A percentile compares a stretch with the other conserved stretches of the same genome.
Conservation (phyloP, 305 asterid genomes). For the Rubia balearica region DNA sequence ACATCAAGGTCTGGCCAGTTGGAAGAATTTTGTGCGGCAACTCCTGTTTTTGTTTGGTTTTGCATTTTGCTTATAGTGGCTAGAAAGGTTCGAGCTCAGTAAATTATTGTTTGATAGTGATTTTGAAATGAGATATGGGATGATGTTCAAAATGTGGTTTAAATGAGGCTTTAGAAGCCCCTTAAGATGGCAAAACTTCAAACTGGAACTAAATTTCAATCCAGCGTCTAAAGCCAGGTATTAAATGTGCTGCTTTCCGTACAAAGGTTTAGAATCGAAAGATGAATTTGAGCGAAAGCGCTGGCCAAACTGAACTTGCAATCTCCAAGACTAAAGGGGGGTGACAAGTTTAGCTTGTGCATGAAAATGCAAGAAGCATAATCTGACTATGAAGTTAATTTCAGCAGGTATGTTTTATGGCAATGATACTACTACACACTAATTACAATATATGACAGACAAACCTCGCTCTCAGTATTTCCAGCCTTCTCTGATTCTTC, state of each 20-base stretch:
- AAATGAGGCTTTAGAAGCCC: not conserved
- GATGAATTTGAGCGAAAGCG: not conserved
- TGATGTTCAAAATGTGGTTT: not conserved
- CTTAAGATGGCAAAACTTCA: not conserved
- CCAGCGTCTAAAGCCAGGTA: not conserved
- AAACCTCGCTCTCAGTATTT: constrained; percentile 47
- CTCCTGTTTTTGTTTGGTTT: too few species aligned
- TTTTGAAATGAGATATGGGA: not conserved
- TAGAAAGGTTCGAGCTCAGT: not conserved
- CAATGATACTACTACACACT: constrained; percentile 2
- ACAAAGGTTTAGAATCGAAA: not conserved
- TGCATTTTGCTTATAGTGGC: not conserved
- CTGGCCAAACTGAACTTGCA: too few species aligned
- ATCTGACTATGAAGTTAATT: not conserved
- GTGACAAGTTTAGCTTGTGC: not conserved
- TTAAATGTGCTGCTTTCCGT: not conserved
- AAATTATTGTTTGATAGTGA: not conserved
- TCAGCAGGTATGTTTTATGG: not conserved
- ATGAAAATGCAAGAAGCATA: constrained; percentile 4
- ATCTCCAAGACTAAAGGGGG: too few species aligned
- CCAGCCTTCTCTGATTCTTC: constrained; percentile 46
- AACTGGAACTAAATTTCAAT: not conserved
- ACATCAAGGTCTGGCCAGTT: not conserved
- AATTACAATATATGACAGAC: constrained; percentile 18
- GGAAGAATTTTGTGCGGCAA: too few species aligned